Evolutionary conservation across 345 rosid genomes (phyloP).

Genomic region (Eucalyptus tenuipes): DNA sequence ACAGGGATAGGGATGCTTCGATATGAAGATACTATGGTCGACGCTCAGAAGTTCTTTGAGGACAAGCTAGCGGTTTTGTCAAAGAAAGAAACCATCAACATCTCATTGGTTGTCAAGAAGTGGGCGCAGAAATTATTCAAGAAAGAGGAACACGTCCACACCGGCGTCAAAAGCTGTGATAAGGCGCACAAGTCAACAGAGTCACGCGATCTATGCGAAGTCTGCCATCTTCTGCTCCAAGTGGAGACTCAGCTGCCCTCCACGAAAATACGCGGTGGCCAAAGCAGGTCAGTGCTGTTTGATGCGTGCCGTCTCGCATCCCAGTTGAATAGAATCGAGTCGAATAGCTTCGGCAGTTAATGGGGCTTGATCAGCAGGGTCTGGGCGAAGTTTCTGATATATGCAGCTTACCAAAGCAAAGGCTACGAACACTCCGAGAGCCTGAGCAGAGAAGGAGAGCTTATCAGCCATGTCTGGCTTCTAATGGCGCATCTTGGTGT

Average conservation of each 20-base stretch:
- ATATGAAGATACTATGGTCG: not conserved
- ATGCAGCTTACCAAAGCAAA: conserved; percentile 3
- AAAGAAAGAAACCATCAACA: not conserved
- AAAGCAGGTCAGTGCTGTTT: conserved; percentile 17
- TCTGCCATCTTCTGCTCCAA: not conserved
- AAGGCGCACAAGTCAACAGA: not conserved
- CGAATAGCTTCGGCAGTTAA: not conserved
- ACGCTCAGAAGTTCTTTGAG: not conserved
- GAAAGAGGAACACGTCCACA: not conserved
- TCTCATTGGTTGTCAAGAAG: not conserved
- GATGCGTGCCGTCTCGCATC: conserved; percentile 9
- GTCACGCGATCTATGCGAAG: not conserved
- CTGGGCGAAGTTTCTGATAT: conserved; percentile 5
- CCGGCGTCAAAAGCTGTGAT: not conserved
- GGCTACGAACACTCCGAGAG: conserved; percentile 25
- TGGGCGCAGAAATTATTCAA: not conserved
- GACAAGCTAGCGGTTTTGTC: not conserved
- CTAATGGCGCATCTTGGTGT: conserved; percentile 48
- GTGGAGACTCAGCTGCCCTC: not conserved
- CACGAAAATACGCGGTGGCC: not conserved
- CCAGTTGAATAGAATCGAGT: not conserved
- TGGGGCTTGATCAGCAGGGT: conserved; percentile 1
- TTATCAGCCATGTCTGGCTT: conserved; percentile 39
- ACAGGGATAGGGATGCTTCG: not conserved
- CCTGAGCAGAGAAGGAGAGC: conserved; percentile 42